Evolutionary conservation across 192 early-diverging fungal species (phyloP).

Genomic region (Oehlia diaphana): DNA sequence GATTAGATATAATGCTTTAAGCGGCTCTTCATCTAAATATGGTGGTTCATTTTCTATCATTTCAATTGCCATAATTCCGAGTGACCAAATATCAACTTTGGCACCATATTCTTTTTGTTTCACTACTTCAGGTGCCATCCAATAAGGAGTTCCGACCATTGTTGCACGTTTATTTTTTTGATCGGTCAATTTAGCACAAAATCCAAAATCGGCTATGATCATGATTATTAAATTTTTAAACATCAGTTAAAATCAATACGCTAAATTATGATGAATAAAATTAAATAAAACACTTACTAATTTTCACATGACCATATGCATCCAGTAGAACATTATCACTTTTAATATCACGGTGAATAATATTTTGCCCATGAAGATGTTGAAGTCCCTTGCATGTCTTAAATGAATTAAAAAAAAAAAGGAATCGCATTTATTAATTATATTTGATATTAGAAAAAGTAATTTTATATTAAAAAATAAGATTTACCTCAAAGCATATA

Average conservation of each 20-base stretch:
- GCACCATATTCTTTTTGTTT: conserved; percentile 86
- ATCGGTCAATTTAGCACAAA: conserved; percentile 87
- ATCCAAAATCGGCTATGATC: conserved; percentile 86
- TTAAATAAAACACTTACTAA: conserved; percentile 57
- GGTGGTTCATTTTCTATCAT: conserved; percentile 97
- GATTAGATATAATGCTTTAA: conserved; percentile 81
- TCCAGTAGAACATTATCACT: conserved; percentile 91
- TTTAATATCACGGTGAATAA: conserved; percentile 93
- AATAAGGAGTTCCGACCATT: conserved; percentile 91
- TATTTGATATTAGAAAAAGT: neutral
- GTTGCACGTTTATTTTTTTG: conserved; percentile 80
- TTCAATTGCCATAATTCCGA: conserved; percentile 92
- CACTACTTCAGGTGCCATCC: conserved; percentile 99
- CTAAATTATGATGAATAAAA: neutral
- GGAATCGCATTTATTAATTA: neutral
- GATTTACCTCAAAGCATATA: conserved; percentile 83
- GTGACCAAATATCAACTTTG: conserved; percentile 88
- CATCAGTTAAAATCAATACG: neutral
- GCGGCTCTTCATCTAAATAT: conserved; percentile 83
- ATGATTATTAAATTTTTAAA: neutral
- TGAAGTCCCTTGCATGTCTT: conserved; percentile 77
- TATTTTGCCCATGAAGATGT: conserved; percentile 74
- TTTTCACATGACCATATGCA: conserved; percentile 81
- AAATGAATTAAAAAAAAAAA: conserved; percentile 6
- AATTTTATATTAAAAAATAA: neutral